Evolutionary conservation across 2,329 filamentous ascomycete genomes (phyloP).

Genomic region (Stemphylium lycopersici): DNA sequence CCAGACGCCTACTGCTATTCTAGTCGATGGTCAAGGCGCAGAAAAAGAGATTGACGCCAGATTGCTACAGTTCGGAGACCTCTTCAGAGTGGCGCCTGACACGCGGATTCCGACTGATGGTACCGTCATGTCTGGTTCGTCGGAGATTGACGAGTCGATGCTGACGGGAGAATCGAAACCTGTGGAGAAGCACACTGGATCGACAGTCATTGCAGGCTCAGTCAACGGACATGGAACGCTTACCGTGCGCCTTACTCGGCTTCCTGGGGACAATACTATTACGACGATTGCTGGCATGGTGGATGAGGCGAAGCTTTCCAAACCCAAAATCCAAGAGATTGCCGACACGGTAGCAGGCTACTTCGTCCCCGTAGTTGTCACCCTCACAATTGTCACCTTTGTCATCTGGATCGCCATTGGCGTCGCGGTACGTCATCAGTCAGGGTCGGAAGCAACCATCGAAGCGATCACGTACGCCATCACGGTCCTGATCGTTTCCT

Average conservation of each 20-base stretch:
- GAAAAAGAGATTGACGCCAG: slow-evolving; percentile 65
- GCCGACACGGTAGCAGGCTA: slow-evolving; percentile 71
- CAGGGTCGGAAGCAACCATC: slow-evolving; percentile 57
- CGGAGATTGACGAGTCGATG: slow-evolving; percentile 77
- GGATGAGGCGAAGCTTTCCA: slow-evolving; percentile 71
- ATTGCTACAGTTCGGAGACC: slow-evolving; percentile 74
- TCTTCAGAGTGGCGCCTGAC: slow-evolving; percentile 64
- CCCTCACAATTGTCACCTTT: slow-evolving; percentile 65
- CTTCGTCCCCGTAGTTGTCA: slow-evolving; percentile 71
- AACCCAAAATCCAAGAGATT: slow-evolving; percentile 70
- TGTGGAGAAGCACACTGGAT: slow-evolving; percentile 62
- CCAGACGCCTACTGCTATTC: slow-evolving; percentile 61
- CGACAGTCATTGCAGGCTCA: slow-evolving; percentile 67
- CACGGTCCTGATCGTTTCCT: slow-evolving; percentile 76
- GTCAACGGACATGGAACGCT: slow-evolving; percentile 62
- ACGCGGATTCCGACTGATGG: background rate
- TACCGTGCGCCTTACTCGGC: slow-evolving; percentile 60
- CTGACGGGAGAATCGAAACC: slow-evolving; percentile 73
- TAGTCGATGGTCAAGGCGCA: slow-evolving; percentile 53
- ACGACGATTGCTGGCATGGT: slow-evolving; percentile 72
- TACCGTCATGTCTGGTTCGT: slow-evolving; percentile 57
- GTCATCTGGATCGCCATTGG: slow-evolving; percentile 69
- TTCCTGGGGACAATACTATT: slow-evolving; percentile 75
- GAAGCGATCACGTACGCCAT: slow-evolving; percentile 75
- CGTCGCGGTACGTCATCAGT: slow-evolving; percentile 44